Percentiles rank a stretch among this genome's conserved stretches.
Evolutionary conservation across 805 yeast genomes (phyloP).

Genomic region (Myxozyma mucilagina): DNA sequence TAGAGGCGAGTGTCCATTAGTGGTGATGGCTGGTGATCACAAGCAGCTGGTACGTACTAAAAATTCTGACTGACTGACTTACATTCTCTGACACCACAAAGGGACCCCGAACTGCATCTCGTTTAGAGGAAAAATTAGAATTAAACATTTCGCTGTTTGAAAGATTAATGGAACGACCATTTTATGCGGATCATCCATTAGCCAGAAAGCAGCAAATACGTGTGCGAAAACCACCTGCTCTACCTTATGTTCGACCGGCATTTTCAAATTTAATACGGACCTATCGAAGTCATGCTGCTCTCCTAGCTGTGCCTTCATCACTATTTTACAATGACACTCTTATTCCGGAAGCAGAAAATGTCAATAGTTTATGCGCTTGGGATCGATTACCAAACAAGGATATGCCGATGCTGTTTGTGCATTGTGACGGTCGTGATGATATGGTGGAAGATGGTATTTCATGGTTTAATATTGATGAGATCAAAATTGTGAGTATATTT

Average conservation of each 20-base stretch:
- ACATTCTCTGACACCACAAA: background rate
- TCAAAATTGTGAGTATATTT: conserved; percentile 5
- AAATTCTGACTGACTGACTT: background rate
- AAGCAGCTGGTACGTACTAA: conserved; percentile 16
- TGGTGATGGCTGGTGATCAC: conserved; percentile 32
- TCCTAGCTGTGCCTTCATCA: conserved; percentile 29
- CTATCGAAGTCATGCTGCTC: conserved; percentile 29
- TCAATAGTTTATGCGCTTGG: conserved; percentile 19
- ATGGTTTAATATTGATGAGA: conserved; percentile 25
- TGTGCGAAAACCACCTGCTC: background rate
- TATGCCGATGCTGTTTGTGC: conserved; percentile 24
- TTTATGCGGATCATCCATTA: conserved; percentile 23
- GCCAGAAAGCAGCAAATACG: conserved; percentile 15
- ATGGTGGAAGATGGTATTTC: conserved; percentile 31
- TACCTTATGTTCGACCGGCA: conserved; percentile 21
- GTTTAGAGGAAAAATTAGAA: conserved; percentile 16
- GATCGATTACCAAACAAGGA: conserved; percentile 18
- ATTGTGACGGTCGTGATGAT: conserved; percentile 22
- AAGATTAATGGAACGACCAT: conserved; percentile 20
- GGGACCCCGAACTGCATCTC: conserved; percentile 27
- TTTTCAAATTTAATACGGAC: conserved; percentile 26
- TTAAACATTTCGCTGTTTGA: conserved; percentile 26
- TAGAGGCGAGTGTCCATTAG: conserved; percentile 13
- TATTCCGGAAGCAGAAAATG: conserved; percentile 21
- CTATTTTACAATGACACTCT: conserved; percentile 27